Evolutionary conservation across 1,284 basidiomycete species (phyloP).

Genomic region (Gastroboletus turbinatus): DNA sequence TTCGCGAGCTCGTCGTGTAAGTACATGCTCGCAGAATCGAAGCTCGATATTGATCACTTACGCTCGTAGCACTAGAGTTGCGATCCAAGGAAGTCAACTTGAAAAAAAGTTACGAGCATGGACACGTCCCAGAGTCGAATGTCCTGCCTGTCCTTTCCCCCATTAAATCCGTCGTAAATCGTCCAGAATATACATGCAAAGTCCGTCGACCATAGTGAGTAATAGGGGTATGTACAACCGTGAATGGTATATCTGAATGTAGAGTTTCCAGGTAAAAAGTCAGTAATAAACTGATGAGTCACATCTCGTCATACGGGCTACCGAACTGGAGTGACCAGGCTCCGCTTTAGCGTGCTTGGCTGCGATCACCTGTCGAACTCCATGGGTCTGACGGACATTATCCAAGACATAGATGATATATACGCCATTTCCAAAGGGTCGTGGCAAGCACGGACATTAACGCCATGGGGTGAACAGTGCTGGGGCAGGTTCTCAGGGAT

Average conservation of each 20-base stretch:
- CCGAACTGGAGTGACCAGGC: background rate
- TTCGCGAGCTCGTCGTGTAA: background rate
- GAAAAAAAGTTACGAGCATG: background rate
- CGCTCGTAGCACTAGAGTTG: too few species aligned
- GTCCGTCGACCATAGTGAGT: background rate
- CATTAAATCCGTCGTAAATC: background rate
- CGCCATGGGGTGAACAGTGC: background rate
- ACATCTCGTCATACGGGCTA: background rate
- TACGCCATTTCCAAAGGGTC: conserved; percentile 1
- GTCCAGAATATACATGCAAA: background rate
- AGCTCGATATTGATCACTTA: too few species aligned
- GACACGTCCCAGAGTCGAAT: background rate
- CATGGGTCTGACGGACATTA: conserved; percentile 7
- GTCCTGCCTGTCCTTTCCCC: background rate
- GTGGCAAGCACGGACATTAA: conserved; percentile 7
- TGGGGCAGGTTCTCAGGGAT: background rate
- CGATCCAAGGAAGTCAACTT: background rate
- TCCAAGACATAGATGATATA: conserved; percentile 10
- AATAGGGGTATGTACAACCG: conserved; percentile 20
- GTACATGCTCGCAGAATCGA: background rate
- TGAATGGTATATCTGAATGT: conserved; percentile 17
- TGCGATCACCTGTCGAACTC: background rate
- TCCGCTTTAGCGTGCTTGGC: background rate
- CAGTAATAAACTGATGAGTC: background rate
- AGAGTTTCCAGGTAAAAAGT: background rate